Percentiles rank a stretch among this genome's conserved stretches.
phyloP scores from a whole-genome alignment of 371 early-diverging fungal genomes.

The Mortierella sp. region DNA sequence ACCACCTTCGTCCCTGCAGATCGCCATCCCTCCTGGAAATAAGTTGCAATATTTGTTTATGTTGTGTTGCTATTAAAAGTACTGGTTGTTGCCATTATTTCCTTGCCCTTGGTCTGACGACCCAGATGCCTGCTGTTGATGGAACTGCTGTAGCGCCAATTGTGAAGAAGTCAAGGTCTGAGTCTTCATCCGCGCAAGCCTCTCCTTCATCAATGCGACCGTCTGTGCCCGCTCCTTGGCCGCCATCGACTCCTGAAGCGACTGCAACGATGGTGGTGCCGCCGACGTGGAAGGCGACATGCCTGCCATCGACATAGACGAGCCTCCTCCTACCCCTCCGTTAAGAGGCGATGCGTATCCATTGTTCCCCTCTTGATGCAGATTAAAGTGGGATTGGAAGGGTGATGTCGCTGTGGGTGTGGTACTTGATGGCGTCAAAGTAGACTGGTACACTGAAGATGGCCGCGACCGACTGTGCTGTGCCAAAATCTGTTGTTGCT shows the following conservation, averaged over 20 bases:
- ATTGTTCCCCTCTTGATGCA: slow-evolving; percentile 14
- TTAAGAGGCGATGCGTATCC: background rate
- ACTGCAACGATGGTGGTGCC: slow-evolving; percentile 39
- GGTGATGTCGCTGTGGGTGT: slow-evolving; percentile 36
- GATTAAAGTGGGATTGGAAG: slow-evolving; percentile 30
- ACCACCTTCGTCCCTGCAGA: background rate
- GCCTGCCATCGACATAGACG: slow-evolving; percentile 7
- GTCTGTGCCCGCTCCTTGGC: slow-evolving; percentile 64
- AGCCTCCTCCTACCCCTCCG: background rate
- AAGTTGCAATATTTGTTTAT: background rate
- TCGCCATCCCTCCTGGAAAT: background rate
- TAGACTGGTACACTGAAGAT: slow-evolving; percentile 39
- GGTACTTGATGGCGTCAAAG: background rate
- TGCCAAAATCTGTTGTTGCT: slow-evolving; percentile 52
- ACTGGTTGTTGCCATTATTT: slow-evolving; percentile 9
- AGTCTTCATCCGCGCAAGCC: slow-evolving; percentile 70
- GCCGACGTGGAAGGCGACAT: slow-evolving; percentile 20
- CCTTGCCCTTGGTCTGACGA: background rate
- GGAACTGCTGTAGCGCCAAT: slow-evolving; percentile 49
- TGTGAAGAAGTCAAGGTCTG: slow-evolving; percentile 51
- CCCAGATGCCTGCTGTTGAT: slow-evolving; percentile 37
- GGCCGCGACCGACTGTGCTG: slow-evolving; percentile 53
- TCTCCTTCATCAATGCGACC: slow-evolving; percentile 70
- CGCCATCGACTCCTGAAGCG: slow-evolving; percentile 50
- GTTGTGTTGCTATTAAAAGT: slow-evolving; percentile 20